Base-by-base conservation (phyloP, 2,329 filamentous ascomycete species). In the Colletotrichum zoysiae region DNA sequence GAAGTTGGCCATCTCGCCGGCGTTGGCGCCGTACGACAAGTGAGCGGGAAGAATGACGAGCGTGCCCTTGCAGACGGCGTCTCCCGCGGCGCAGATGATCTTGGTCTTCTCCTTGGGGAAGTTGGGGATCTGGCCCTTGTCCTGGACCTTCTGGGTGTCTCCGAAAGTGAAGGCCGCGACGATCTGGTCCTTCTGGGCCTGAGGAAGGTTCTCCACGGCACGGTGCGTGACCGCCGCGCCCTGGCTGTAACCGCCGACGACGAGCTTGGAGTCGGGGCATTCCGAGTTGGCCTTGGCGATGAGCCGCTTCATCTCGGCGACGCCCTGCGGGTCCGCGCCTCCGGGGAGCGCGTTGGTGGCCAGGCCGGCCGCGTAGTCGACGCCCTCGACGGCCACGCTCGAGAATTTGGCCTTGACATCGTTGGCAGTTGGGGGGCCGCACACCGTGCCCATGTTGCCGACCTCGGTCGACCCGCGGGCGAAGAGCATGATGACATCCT, bases 81-180 rank as follows among this genome's bases (percentile, higher is more conserved):
- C 82, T 61, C 81, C 81, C 11, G 68, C 18, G 73, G 83, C 83
- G 77, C 82, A 84, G 77, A 83, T 83, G 74, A 83, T 80, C 51
- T 81, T 78, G 61, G 80, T 82, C 75, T 80, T 78, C 58, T 80
- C 78, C 18, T 73, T 58, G 30, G 80, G 78, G 74, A 79, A 83
- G 50, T 79, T 77, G 46, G 74, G 74, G 65, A 84, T 82, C 60
- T 78, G 78, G 23, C 78, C 81, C 30, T 78, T 75, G 73, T 82
- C 80, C 64, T 83, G 79, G 18, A 26, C 44, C 59, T 74, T 74
- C 75, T 76, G 74, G 9, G 77, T 77, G 57, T 78, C 77, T 14
- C 77, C 77, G 18, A 77, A 78, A n/a, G 74, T 77, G 58, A 78
- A 77, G 20, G 74, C 76, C 42, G 74, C 77, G 2, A 74, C 73